These are phyloP conservation scores for Ophiocordyceps unilateralis DNA, from an alignment of 2,329 filamentous ascomycete species.

Conservation along the genomic window DNA sequence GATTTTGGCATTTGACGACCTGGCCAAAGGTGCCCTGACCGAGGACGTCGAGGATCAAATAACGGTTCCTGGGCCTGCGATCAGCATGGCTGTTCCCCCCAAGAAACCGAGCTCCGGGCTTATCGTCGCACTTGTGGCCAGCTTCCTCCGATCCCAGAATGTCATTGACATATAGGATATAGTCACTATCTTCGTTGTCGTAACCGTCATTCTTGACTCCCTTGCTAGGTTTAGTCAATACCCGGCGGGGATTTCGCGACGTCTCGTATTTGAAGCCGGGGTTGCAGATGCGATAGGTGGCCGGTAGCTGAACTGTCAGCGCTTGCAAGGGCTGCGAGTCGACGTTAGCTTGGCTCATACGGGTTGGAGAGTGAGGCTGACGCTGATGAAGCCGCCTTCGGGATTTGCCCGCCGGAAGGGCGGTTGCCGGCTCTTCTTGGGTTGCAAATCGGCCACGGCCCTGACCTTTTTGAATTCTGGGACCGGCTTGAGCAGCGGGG, in stretches of 20 bases:
- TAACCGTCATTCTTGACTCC: conserved; percentile 97
- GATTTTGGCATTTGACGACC: conserved; percentile 96
- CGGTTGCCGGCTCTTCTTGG: conserved; percentile 73
- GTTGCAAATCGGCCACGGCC: conserved; percentile 55
- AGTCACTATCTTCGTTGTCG: conserved; percentile 97
- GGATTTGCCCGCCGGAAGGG: conserved; percentile 86
- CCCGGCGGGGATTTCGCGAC: conserved; percentile 83
- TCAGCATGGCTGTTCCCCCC: not conserved
- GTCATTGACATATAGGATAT: conserved; percentile 97
- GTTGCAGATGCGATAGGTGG: conserved; percentile 97
- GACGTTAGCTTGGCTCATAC: not conserved
- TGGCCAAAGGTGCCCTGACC: conserved; percentile 97
- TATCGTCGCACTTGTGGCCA: conserved; percentile 67
- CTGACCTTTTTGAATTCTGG: conserved; percentile 76
- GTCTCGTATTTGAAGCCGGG: conserved; percentile 97
- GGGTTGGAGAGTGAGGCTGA: conserved; percentile 26
- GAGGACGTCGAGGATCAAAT: conserved; percentile 89
- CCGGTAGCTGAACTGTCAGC: conserved; percentile 77
- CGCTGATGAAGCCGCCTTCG: conserved; percentile 94
- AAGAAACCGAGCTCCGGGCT: not conserved
- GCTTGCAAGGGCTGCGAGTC: conserved; percentile 69
- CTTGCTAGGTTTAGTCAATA: conserved; percentile 96
- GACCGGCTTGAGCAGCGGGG: conserved; percentile 42
- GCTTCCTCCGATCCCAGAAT: conserved; percentile 95
- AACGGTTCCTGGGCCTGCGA: conserved; percentile 54